These are phyloP conservation scores for Amaranthus palmeri DNA, from an alignment of 148 eudicot genomes.

Conservation along the genomic window DNA sequence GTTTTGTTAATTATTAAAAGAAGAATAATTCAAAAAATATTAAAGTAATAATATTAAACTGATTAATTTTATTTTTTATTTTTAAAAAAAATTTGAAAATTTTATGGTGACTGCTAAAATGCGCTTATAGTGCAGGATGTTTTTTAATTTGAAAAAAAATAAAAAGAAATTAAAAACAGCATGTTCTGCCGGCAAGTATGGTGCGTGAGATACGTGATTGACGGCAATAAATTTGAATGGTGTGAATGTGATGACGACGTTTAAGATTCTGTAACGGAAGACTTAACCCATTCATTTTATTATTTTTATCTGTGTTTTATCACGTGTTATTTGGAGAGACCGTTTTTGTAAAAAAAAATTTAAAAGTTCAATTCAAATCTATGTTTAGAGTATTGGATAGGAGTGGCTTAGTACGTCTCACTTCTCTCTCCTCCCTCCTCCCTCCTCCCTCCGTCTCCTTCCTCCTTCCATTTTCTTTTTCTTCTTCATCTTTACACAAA, in stretches of 20 bases:
- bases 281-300: too few species aligned
- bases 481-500: too few species aligned
- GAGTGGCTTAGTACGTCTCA: too few species aligned
- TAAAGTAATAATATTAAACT: background rate
- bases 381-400: too few species aligned
- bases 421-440: too few species aligned
- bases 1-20: background rate
- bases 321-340: too few species aligned
- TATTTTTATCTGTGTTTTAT: too few species aligned
- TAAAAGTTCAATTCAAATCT: too few species aligned
- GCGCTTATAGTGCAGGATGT: background rate
- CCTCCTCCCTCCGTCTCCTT: too few species aligned
- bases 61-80: background rate
- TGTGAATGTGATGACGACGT: background rate
- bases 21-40: background rate
- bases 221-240: constrained; percentile 1
- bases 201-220: constrained; percentile 21
- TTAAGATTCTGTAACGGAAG: constrained; percentile 5
- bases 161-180: background rate
- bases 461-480: too few species aligned
- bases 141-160: background rate
- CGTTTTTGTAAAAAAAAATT: too few species aligned
- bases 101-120: background rate
- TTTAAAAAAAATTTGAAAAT: background rate
- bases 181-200: background rate